These are phyloP conservation scores for Pseudoscleropodium purum DNA, from an alignment of 225 moss, liverwort and hornwort genomes.

Conservation along the genomic window DNA sequence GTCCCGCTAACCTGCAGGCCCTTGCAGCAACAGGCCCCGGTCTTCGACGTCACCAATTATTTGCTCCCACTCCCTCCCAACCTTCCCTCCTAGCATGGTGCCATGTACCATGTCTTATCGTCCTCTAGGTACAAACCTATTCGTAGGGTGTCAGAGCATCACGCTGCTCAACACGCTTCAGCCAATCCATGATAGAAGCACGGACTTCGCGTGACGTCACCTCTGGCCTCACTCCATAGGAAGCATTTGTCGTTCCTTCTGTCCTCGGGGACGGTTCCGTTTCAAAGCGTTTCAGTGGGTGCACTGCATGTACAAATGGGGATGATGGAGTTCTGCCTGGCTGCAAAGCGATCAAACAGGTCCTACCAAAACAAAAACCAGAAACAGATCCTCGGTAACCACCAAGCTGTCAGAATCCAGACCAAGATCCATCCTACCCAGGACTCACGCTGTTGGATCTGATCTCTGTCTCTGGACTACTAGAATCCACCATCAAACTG, in stretches of 20 bases:
- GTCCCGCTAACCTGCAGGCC: neutral
- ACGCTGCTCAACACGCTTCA: neutral
- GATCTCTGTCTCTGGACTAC: neutral
- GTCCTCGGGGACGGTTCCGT: neutral
- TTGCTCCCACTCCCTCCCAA: neutral
- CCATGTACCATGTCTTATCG: neutral
- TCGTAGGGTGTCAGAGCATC: slow-evolving; percentile 9
- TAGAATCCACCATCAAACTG: neutral
- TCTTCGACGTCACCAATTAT: neutral
- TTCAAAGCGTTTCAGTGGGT: neutral
- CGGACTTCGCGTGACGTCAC: neutral
- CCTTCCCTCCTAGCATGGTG: neutral
- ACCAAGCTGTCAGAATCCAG: neutral
- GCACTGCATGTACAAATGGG: neutral
- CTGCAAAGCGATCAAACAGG: neutral
- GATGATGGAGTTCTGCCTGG: neutral
- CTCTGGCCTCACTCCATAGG: neutral
- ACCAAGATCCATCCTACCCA: neutral
- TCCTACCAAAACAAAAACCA: neutral
- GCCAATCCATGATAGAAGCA: neutral
- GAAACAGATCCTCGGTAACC: neutral
- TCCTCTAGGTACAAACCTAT: neutral
- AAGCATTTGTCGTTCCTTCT: neutral
- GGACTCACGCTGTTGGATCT: neutral
- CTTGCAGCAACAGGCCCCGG: neutral